Conservation (phyloP, 73 alveolate genomes). For the Stentor coeruleus region DNA sequence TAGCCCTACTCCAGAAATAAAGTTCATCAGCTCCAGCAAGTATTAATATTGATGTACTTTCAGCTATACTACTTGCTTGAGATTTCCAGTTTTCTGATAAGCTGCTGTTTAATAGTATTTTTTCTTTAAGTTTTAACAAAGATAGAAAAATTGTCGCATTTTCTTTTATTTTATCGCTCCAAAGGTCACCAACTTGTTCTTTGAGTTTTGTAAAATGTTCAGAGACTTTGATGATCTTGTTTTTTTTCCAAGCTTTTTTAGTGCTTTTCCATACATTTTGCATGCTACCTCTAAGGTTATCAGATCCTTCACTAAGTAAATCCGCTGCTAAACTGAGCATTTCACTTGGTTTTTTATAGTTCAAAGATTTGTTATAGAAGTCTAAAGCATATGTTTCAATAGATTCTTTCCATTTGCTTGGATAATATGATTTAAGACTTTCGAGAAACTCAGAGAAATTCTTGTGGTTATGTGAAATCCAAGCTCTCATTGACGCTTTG, state of each 20-base stretch:
- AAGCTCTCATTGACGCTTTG: neutral
- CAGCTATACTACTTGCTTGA: neutral
- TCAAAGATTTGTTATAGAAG: neutral
- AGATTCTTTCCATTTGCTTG: neutral
- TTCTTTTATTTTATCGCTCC: neutral
- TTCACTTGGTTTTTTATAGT: neutral
- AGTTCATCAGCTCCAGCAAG: slow-evolving; percentile 21
- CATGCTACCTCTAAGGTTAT: neutral
- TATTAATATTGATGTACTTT: neutral
- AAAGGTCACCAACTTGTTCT: neutral
- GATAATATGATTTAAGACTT: neutral
- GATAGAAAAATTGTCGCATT: neutral
- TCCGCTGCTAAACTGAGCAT: neutral
- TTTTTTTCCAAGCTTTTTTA: too few relatives aligned
- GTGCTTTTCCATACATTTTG: neutral
- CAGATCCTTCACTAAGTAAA: neutral
- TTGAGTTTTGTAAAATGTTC: neutral
- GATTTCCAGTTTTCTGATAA: neutral
- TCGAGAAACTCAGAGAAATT: neutral
- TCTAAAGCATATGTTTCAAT: neutral
- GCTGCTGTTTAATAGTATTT: neutral
- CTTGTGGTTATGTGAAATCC: neutral
- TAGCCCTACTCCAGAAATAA: neutral
- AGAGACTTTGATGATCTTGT: too few relatives aligned
- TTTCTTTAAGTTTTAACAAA: neutral